Conservation (phyloP, 441 rosid species). For the Caryocar brasiliense region DNA sequence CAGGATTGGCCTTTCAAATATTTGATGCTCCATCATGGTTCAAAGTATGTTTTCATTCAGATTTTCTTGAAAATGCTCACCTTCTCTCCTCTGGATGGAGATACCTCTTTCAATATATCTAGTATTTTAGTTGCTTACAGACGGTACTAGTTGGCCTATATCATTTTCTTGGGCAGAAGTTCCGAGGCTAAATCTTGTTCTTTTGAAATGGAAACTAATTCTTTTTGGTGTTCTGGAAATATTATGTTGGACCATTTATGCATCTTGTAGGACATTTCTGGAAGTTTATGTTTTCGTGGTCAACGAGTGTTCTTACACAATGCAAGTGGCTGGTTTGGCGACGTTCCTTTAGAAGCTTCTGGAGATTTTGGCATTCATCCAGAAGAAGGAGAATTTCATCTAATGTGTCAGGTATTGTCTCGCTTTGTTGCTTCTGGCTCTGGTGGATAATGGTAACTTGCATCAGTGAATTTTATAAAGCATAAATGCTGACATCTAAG, state of each 20-base stretch:
- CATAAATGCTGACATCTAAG: too few species aligned
- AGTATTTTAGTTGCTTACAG: too few species aligned
- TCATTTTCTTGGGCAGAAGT: too few species aligned
- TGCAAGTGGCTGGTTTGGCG: constrained; percentile 93
- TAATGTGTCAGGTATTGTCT: constrained; percentile 85
- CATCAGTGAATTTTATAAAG: constrained; percentile 1
- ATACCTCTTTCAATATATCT: constrained; percentile 3
- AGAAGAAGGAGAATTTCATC: constrained; percentile 95
- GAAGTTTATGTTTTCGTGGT: constrained; percentile 87
- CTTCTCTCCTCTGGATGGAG: constrained; percentile 10
- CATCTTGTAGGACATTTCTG: constrained; percentile 61
- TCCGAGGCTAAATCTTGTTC: too few species aligned
- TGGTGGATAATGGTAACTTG: not conserved
- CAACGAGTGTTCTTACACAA: constrained; percentile 89
- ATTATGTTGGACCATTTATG: not conserved
- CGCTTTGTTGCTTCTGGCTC: not conserved
- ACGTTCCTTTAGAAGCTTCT: constrained; percentile 93
- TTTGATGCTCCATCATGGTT: constrained; percentile 84
- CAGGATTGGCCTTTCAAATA: constrained; percentile 79
- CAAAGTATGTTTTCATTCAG: constrained; percentile 50
- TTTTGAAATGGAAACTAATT: constrained; percentile 4
- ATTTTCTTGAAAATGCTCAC: constrained; percentile 10
- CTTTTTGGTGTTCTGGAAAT: constrained; percentile 3
- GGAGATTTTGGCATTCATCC: constrained; percentile 99
- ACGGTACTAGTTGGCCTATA: too few species aligned